Percentiles rank a stretch among this genome's conserved stretches.
Evolutionary conservation across 805 yeast species (phyloP).

Genomic region (Allodekkera sacchari): DNA sequence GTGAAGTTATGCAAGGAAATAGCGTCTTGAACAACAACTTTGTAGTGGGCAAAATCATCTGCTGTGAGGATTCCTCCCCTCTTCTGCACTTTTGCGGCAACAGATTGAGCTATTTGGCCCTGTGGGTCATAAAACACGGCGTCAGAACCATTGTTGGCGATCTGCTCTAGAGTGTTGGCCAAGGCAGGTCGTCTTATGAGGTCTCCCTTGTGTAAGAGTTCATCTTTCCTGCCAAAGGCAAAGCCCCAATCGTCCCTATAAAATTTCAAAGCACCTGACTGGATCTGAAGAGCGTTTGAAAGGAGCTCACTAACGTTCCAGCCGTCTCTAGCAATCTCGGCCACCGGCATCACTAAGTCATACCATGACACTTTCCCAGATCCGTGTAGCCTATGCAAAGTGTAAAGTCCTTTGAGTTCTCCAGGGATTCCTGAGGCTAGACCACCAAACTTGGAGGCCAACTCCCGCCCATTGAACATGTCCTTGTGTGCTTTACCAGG

Average conservation of each 20-base stretch:
- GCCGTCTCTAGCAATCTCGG: slow-evolving; percentile 55
- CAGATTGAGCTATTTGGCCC: slow-evolving; percentile 59
- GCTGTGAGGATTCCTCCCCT: slow-evolving; percentile 61
- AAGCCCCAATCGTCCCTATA: slow-evolving; percentile 47
- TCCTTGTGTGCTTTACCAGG: slow-evolving; percentile 53
- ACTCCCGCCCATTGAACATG: slow-evolving; percentile 49
- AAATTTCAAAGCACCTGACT: slow-evolving; percentile 24
- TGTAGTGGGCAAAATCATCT: slow-evolving; percentile 61
- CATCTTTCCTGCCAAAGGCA: slow-evolving; percentile 29
- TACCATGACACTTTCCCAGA: slow-evolving; percentile 68
- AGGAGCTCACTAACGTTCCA: slow-evolving; percentile 44
- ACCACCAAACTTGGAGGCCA: slow-evolving; percentile 66
- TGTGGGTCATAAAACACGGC: slow-evolving; percentile 78
- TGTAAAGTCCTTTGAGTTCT: slow-evolving; percentile 76
- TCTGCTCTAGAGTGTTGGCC: slow-evolving; percentile 56
- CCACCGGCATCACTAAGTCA: slow-evolving; percentile 69
- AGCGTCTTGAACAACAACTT: slow-evolving; percentile 39
- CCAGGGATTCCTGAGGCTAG: slow-evolving; percentile 90
- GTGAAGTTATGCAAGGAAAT: slow-evolving; percentile 30
- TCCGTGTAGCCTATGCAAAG: slow-evolving; percentile 51
- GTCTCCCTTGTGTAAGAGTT: slow-evolving; percentile 46
- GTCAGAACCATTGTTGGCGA: slow-evolving; percentile 72
- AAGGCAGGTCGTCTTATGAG: slow-evolving; percentile 46
- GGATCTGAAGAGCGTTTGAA: slow-evolving; percentile 32
- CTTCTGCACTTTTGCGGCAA: slow-evolving; percentile 40